Conservation (phyloP, 768 basidiomycete species). For the Phaeolepiota aurea region DNA sequence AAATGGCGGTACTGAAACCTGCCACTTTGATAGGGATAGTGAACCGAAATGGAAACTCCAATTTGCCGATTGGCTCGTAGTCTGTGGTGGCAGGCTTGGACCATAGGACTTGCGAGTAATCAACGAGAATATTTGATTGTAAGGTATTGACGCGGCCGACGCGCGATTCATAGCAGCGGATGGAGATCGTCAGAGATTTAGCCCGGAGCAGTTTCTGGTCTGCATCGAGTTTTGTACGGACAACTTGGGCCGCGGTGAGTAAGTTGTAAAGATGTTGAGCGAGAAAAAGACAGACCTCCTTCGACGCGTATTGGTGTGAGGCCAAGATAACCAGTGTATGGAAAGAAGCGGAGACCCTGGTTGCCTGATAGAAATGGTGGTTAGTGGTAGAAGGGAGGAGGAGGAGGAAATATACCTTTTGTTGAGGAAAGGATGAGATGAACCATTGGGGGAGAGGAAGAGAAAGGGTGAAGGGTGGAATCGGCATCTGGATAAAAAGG, state of each 20-base stretch:
- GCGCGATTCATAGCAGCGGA: slow-evolving; percentile 79
- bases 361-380: slow-evolving; percentile 36
- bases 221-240: slow-evolving; percentile 61
- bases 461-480: slow-evolving; percentile 11
- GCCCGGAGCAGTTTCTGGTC: slow-evolving; percentile 63
- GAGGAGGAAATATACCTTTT: slow-evolving; percentile 29
- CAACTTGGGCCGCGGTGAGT: slow-evolving; percentile 31
- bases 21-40: slow-evolving; percentile 51
- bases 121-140: slow-evolving; percentile 61
- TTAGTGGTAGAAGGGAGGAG: slow-evolving; percentile 3
- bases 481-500: slow-evolving; percentile 32
- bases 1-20: slow-evolving; percentile 64
- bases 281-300: slow-evolving; percentile 38
- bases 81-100: slow-evolving; percentile 47
- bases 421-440: slow-evolving; percentile 57
- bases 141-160: slow-evolving; percentile 47
- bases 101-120: slow-evolving; percentile 64
- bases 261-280: slow-evolving; percentile 8
- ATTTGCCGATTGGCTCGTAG: slow-evolving; percentile 52
- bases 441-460: slow-evolving; percentile 44
- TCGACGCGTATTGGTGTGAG: slow-evolving; percentile 74
- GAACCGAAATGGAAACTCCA: slow-evolving; percentile 67
- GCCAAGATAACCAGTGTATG: slow-evolving; percentile 70
- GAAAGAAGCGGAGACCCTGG: slow-evolving; percentile 62
- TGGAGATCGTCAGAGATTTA: slow-evolving; percentile 60